Evolutionary conservation across 352 stramenopile species (phyloP).

Genomic region (Phytophthora idaei): DNA sequence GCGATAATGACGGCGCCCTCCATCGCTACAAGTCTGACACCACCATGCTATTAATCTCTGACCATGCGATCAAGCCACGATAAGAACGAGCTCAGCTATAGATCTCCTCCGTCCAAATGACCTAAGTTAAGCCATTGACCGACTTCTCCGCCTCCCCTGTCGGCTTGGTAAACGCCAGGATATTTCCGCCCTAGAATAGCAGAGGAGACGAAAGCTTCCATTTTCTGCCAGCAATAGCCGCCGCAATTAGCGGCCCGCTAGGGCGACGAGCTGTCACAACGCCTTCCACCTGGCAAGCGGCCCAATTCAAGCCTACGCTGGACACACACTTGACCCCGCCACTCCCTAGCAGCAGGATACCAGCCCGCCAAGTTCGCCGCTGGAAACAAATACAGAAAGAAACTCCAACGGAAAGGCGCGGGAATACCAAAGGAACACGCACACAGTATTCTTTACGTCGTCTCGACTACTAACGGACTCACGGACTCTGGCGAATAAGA

Average conservation of each 20-base stretch:
- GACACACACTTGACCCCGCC: not conserved
- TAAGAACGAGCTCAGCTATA: not conserved
- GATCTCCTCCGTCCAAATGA: not conserved
- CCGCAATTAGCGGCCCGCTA: not conserved
- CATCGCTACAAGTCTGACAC: too few species aligned
- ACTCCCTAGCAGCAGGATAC: slow-evolving; percentile 6
- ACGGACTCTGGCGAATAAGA: slow-evolving; percentile 22
- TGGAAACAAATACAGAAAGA: slow-evolving; percentile 31
- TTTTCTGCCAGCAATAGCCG: slow-evolving; percentile 1
- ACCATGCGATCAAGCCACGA: not conserved
- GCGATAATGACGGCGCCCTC: too few species aligned
- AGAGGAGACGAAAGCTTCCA: slow-evolving; percentile 15
- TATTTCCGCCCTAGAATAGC: not conserved
- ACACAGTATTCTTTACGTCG: slow-evolving; percentile 7
- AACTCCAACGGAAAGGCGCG: slow-evolving; percentile 37
- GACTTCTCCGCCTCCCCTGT: not conserved
- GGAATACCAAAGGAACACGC: slow-evolving; percentile 24
- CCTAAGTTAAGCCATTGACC: not conserved
- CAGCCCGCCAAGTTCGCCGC: not conserved
- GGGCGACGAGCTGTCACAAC: not conserved
- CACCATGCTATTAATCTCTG: too few species aligned
- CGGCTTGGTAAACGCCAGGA: not conserved
- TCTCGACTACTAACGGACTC: not conserved
- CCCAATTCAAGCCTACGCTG: not conserved
- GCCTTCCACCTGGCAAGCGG: not conserved